Evolutionary conservation across 306 rosid species (phyloP).

Genomic region (Vachellia pachyceras): DNA sequence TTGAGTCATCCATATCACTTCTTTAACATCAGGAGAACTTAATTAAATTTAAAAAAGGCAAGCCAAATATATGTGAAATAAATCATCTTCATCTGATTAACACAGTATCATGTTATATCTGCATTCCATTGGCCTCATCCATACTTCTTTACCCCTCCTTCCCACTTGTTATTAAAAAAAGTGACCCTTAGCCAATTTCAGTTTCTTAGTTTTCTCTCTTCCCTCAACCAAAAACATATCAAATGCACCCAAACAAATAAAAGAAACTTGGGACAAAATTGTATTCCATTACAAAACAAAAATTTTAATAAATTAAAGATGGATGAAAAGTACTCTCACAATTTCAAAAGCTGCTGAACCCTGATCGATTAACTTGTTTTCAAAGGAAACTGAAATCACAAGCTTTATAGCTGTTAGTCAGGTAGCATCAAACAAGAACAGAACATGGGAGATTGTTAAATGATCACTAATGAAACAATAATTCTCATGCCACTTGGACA

Average conservation of each 20-base stretch:
- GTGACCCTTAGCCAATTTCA: not conserved
- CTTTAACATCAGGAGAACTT: conserved; percentile 2
- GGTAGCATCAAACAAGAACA: conserved; percentile 14
- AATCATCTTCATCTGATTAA: not conserved
- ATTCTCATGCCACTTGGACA: not conserved
- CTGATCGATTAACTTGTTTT: conserved; percentile 36
- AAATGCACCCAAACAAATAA: not conserved
- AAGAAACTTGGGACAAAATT: not conserved
- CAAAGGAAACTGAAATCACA: conserved; percentile 46
- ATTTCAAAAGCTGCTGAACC: conserved; percentile 46
- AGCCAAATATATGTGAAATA: conserved; percentile 3
- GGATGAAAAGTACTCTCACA: conserved; percentile 49
- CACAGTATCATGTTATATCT: not conserved
- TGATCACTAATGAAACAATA: conserved; percentile 13
- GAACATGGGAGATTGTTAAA: not conserved
- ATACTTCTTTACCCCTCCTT: conserved; percentile 11
- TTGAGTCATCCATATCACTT: not conserved
- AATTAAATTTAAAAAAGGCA: not conserved
- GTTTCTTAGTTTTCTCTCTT: not conserved
- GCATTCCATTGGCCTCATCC: not conserved
- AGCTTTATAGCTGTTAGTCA: conserved; percentile 6
- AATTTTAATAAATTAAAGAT: conserved; percentile 22
- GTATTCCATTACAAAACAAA: not conserved
- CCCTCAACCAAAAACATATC: conserved; percentile 31
- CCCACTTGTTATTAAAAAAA: not conserved